These are phyloP conservation scores for Aspergillus diversus DNA, from an alignment of 495 filamentous ascomycete genomes.

Conservation along the genomic window DNA sequence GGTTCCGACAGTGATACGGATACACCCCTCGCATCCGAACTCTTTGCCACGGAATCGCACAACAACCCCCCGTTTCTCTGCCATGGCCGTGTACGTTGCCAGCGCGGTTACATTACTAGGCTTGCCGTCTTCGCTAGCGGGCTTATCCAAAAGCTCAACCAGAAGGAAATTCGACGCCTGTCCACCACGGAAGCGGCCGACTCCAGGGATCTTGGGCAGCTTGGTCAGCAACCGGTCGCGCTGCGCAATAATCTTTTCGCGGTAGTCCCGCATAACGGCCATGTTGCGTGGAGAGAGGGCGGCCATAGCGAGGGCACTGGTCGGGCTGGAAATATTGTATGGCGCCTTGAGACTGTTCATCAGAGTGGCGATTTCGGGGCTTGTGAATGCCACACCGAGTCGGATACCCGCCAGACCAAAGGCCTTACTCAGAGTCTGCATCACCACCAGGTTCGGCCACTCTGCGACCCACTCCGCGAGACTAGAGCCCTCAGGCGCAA, in stretches of 20 bases:
- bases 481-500: conserved; percentile 75
- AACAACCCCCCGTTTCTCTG: conserved; percentile 86
- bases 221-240: conserved; percentile 73
- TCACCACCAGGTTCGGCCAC: conserved; percentile 95
- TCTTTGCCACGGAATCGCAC: conserved; percentile 94
- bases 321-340: conserved; percentile 89
- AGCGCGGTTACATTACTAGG: conserved; percentile 79
- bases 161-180: conserved; percentile 85
- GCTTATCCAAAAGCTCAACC: conserved; percentile 77
- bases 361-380: conserved; percentile 67
- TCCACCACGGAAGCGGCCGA: conserved; percentile 83
- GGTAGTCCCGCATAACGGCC: conserved; percentile 69
- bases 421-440: conserved; percentile 96
- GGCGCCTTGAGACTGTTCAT: conserved; percentile 94
- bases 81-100: conserved; percentile 78
- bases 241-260: conserved; percentile 70
- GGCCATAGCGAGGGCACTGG: conserved; percentile 75
- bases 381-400: conserved; percentile 71
- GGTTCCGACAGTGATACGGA: conserved; percentile 92
- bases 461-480: conserved; percentile 92
- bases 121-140: conserved; percentile 59
- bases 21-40: conserved; percentile 81
- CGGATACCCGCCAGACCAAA: conserved; percentile 95
- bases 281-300: conserved; percentile 70
- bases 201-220: conserved; percentile 73